These are phyloP conservation scores for Exidia glandulosa DNA, from an alignment of 768 basidiomycete species.

Conservation along the genomic window DNA sequence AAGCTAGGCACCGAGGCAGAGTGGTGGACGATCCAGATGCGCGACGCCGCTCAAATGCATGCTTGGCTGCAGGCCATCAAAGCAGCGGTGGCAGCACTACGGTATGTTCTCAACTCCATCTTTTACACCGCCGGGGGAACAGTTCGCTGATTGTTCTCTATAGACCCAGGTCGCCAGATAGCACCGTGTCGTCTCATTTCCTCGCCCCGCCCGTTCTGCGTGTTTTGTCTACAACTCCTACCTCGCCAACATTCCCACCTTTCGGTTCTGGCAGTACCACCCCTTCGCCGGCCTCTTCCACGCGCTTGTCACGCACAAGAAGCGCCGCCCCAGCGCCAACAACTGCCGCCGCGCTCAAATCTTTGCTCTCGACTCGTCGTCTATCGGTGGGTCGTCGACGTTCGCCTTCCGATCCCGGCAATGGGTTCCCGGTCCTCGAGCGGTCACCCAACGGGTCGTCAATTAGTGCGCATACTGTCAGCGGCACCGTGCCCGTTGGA, in stretches of 20 bases:
- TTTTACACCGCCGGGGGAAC: background rate
- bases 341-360: background rate
- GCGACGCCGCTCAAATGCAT: background rate
- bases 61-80: background rate
- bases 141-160: background rate
- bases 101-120: background rate
- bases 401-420: background rate
- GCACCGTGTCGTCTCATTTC: background rate
- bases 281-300: background rate
- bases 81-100: background rate
- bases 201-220: background rate
- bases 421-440: background rate
- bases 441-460: background rate
- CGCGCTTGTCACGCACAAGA: background rate
- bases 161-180: background rate
- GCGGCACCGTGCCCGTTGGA: background rate
- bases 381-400: background rate
- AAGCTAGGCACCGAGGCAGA: background rate
- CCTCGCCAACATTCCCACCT: background rate
- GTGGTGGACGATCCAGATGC: background rate
- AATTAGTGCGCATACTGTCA: background rate
- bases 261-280: background rate
- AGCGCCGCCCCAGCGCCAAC: background rate
- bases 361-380: background rate
- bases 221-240: background rate